A percentile compares a stretch with the other conserved stretches of the same genome.
phyloP scores from a whole-genome alignment of 306 rosid genomes.

The Vicia faba region DNA sequence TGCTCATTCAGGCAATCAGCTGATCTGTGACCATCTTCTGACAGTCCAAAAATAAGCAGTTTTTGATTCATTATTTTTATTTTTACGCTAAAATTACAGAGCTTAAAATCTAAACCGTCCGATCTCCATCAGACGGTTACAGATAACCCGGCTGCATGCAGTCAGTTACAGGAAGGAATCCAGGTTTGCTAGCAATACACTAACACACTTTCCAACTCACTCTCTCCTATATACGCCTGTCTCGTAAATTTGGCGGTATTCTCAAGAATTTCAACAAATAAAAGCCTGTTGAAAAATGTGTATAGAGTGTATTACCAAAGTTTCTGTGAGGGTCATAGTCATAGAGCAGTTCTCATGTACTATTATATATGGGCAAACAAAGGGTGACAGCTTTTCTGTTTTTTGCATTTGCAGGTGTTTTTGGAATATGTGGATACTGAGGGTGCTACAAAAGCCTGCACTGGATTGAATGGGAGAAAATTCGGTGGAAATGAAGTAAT shows the following conservation, averaged over 20 bases:
- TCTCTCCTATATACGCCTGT: background rate
- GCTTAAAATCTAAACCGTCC: too few species aligned
- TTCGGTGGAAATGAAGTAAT: slow-evolving; percentile 86
- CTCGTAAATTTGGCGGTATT: background rate
- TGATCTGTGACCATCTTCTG: too few species aligned
- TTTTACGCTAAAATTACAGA: too few species aligned
- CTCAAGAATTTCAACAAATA: background rate
- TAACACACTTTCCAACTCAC: background rate
- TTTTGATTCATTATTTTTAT: too few species aligned
- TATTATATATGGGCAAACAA: background rate
- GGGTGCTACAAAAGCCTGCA: slow-evolving; percentile 79
- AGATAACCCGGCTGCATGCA: too few species aligned
- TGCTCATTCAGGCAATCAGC: too few species aligned
- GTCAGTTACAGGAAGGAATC: too few species aligned
- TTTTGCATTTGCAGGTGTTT: slow-evolving; percentile 63
- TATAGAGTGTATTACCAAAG: background rate
- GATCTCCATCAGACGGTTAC: too few species aligned
- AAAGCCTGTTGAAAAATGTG: background rate
- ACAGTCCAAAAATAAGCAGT: too few species aligned
- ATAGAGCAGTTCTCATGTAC: slow-evolving; percentile 5
- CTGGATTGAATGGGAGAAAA: slow-evolving; percentile 87
- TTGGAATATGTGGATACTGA: slow-evolving; percentile 85
- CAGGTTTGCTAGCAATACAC: background rate
- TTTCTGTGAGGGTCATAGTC: background rate
- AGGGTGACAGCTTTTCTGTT: background rate